A percentile compares a stretch with the other conserved stretches of the same genome.
Evolutionary conservation across 2,329 filamentous ascomycete species (phyloP).

Genomic region (Colletotrichum coccodes): DNA sequence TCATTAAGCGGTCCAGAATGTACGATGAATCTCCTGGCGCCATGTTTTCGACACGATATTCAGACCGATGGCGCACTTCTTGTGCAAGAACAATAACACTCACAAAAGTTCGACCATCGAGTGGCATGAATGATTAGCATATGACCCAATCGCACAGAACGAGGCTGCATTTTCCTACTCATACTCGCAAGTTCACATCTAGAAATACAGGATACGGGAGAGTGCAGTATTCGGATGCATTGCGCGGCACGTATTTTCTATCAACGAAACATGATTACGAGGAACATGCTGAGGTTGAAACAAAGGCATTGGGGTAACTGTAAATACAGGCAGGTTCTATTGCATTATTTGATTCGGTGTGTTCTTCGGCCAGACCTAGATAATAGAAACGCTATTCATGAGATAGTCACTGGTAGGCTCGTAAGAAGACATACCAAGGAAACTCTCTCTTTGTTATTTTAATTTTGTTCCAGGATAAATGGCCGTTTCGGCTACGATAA

Average conservation of each 20-base stretch:
- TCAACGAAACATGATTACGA: neutral
- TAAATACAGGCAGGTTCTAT: neutral
- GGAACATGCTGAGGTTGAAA: neutral
- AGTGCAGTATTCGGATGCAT: neutral
- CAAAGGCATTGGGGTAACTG: no score
- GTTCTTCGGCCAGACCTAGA: neutral
- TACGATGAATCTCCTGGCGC: neutral
- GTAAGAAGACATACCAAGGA: no score
- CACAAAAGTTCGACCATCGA: neutral
- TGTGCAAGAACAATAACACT: neutral
- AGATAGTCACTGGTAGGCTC: neutral
- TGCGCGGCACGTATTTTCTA: neutral
- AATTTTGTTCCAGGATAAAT: neutral
- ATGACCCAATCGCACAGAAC: neutral
- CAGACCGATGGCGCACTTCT: neutral
- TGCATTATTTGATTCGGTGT: neutral
- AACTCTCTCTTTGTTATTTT: neutral
- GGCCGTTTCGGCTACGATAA: neutral
- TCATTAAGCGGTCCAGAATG: constrained; percentile 35
- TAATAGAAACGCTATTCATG: neutral
- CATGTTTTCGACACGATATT: neutral
- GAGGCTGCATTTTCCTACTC: neutral
- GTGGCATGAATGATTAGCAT: neutral
- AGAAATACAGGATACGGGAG: neutral
- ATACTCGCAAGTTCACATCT: neutral